These are phyloP conservation scores for Pseudomassariella vexata DNA, from an alignment of 2,329 filamentous ascomycete species.

Conservation along the genomic window DNA sequence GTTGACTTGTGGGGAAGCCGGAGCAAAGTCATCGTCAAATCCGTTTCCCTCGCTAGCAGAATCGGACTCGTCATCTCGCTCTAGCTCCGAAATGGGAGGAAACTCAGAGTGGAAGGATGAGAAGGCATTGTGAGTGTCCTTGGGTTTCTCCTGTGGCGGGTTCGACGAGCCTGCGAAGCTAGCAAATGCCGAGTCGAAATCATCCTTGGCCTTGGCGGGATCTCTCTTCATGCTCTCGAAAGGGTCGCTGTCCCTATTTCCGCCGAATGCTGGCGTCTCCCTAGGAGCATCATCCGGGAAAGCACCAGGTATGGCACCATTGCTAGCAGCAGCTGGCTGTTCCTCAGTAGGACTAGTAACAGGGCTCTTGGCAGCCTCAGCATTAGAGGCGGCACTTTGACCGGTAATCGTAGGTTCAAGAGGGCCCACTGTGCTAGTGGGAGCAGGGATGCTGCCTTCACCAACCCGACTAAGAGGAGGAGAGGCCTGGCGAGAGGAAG, in stretches of 20 bases:
- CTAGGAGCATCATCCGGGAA: constrained; percentile 40
- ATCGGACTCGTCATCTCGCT: constrained; percentile 78
- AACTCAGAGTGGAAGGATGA: constrained; percentile 70
- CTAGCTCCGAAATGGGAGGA: constrained; percentile 85
- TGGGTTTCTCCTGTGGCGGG: constrained; percentile 40
- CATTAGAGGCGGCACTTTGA: constrained; percentile 26
- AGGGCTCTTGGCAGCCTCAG: constrained; percentile 24
- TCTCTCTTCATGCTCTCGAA: constrained; percentile 44
- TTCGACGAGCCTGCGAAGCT: constrained; percentile 57
- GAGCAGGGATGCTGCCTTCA: constrained; percentile 23
- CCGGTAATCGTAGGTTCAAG: constrained; percentile 31
- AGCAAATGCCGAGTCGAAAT: constrained; percentile 82
- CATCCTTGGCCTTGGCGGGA: constrained; percentile 63
- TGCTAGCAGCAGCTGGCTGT: constrained; percentile 17
- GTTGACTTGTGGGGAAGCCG: constrained; percentile 45
- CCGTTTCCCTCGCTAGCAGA: constrained; percentile 72
- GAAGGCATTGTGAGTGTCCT: constrained; percentile 37
- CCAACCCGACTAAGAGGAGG: constrained; percentile 62
- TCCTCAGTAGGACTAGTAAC: constrained; percentile 18
- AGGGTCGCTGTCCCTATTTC: constrained; percentile 35
- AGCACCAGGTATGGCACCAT: constrained; percentile 41
- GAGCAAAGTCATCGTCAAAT: constrained; percentile 90
- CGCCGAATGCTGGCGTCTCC: constrained; percentile 17
- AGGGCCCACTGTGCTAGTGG: constrained; percentile 26
- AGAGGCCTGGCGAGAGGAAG: constrained; percentile 73